Conservation (phyloP, 192 early-diverging fungal species). For the Dissophora ornata region DNA sequence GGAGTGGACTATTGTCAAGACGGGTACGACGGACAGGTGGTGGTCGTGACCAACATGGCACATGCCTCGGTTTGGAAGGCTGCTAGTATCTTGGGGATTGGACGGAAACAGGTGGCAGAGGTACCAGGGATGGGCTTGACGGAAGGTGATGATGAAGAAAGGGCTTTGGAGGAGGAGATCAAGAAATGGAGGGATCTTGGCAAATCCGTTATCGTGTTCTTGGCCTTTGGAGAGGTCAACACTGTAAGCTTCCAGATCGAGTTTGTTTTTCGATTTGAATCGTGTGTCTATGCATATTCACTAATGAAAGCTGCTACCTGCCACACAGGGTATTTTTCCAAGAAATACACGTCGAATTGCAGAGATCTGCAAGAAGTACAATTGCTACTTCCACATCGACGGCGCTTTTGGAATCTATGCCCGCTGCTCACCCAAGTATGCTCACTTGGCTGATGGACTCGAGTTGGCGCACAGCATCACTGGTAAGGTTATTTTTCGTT, state of each 20-base stretch:
- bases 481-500: slow-evolving; percentile 16
- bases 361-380: slow-evolving; percentile 52
- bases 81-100: slow-evolving; percentile 61
- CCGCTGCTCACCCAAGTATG: slow-evolving; percentile 46
- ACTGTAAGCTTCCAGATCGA: slow-evolving; percentile 37
- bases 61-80: slow-evolving; percentile 67
- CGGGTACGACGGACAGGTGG: slow-evolving; percentile 55
- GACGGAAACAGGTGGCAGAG: slow-evolving; percentile 59
- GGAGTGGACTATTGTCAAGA: slow-evolving; percentile 59
- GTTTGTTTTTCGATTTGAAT: no score
- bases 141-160: slow-evolving; percentile 8
- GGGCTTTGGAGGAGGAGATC: slow-evolving; percentile 23
- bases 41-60: slow-evolving; percentile 45
- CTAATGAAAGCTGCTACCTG: no score
- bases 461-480: slow-evolving; percentile 68
- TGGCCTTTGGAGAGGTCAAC: slow-evolving; percentile 68
- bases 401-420: slow-evolving; percentile 73
- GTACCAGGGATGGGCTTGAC: slow-evolving; percentile 30
- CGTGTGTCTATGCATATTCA: no score
- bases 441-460: slow-evolving; percentile 47
- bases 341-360: slow-evolving; percentile 52
- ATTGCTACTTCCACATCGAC: slow-evolving; percentile 70
- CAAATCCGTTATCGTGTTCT: slow-evolving; percentile 58
- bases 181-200: slow-evolving; percentile 13
- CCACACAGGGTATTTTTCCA: slow-evolving; percentile 56